Conservation (phyloP, 2,329 filamentous ascomycete genomes). For the Talaromyces funiculosus region DNA sequence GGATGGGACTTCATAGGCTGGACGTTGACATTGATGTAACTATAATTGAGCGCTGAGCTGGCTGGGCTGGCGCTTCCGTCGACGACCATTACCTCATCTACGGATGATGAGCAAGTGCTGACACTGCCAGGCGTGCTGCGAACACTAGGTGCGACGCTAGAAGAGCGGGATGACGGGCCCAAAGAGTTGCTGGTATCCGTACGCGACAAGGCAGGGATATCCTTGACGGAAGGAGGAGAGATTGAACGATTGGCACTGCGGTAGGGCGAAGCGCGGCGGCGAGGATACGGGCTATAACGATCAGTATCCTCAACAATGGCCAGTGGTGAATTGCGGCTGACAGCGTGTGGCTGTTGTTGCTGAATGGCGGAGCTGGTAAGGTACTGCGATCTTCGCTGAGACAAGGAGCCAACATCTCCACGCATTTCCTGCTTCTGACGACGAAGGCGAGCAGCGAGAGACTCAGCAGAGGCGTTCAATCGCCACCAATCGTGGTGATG, state of each 20-base stretch:
- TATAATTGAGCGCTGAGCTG: slow-evolving; percentile 25
- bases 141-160: slow-evolving; percentile 39
- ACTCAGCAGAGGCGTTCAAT: slow-evolving; percentile 31
- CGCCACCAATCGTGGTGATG: slow-evolving; percentile 33
- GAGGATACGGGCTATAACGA: slow-evolving; percentile 35
- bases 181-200: slow-evolving; percentile 37
- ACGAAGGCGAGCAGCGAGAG: slow-evolving; percentile 31
- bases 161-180: slow-evolving; percentile 36
- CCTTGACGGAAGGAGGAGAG: slow-evolving; percentile 41
- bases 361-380: slow-evolving; percentile 17
- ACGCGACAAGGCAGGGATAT: slow-evolving; percentile 39
- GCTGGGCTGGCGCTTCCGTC: slow-evolving; percentile 31
- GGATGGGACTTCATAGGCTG: slow-evolving; percentile 24
- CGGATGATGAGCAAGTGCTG: slow-evolving; percentile 32
- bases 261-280: slow-evolving; percentile 30
- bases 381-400: slow-evolving; percentile 23
- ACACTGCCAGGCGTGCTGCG: slow-evolving; percentile 41
- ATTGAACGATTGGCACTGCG: slow-evolving; percentile 32
- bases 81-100: slow-evolving; percentile 31
- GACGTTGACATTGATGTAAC: slow-evolving; percentile 29
- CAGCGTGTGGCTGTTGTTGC: slow-evolving; percentile 19
- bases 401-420: slow-evolving; percentile 20
- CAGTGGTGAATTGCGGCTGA: slow-evolving; percentile 27
- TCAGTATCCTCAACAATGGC: slow-evolving; percentile 27
- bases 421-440: slow-evolving; percentile 32